phyloP scores from a whole-genome alignment of 106 monocot genomes.

The Dendrobium officinale region DNA sequence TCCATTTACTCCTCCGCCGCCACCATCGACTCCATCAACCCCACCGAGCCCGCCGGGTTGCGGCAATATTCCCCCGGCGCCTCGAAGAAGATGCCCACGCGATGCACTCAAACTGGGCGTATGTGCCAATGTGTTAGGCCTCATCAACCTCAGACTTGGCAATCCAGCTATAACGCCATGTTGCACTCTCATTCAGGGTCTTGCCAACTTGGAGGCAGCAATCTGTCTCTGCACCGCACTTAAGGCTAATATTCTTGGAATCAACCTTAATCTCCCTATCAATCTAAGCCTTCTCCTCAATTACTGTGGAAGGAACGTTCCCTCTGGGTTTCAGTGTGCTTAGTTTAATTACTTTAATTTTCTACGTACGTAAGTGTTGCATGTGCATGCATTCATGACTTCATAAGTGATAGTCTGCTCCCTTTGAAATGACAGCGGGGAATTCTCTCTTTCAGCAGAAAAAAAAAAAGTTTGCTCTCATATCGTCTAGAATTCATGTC shows the following conservation, averaged over 20 bases:
- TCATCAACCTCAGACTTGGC: constrained; percentile 26
- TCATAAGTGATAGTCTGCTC: no score
- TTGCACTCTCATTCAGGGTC: constrained; percentile 30
- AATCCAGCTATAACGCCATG: constrained; percentile 17
- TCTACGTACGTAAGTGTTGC: background rate
- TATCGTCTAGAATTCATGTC: no score
- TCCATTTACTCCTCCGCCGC: background rate
- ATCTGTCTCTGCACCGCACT: constrained; percentile 47
- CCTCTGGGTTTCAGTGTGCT: constrained; percentile 11
- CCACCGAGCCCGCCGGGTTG: background rate
- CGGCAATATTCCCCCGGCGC: background rate
- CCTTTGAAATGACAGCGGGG: no score
- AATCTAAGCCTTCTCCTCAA: constrained; percentile 38
- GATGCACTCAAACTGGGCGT: constrained; percentile 28
- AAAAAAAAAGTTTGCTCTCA: no score
- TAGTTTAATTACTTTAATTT: background rate
- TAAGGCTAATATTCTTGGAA: constrained; percentile 35
- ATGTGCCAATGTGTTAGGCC: constrained; percentile 45
- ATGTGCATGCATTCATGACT: background rate
- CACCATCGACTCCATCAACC: background rate
- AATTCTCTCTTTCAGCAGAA: no score
- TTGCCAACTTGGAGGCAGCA: constrained; percentile 36
- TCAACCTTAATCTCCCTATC: constrained; percentile 30
- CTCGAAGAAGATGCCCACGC: background rate
- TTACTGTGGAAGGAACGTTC: constrained; percentile 15